Base-by-base conservation (phyloP, 495 filamentous ascomycete genomes). In the Trichoderma asperelloides region DNA sequence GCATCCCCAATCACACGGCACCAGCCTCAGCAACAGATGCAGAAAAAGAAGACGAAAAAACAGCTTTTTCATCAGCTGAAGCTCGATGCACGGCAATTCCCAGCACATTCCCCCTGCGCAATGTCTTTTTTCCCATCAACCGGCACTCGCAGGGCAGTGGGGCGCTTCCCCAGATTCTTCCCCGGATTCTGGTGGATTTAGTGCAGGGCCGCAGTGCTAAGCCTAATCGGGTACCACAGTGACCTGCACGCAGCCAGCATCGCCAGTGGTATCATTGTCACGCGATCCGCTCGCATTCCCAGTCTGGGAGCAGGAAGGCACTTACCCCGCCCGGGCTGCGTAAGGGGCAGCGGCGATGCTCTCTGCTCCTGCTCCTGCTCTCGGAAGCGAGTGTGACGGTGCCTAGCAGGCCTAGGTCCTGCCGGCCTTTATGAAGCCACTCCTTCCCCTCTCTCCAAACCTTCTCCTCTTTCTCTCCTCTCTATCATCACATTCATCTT, bases 241-340 rank as follows among this genome's bases (percentile, higher is more conserved):
- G 47, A 21, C 47, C 18, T 51, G 15, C 47, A 51, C 1, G 47
- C 18, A 37, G 33, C 47, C 18, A 23, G 47, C 47, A 51, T 51
- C 47, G 47, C 47, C 47, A 51, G 47, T 51, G 47, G 47, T 51
- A 51, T 51, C 47, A 51, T 51, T 51, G 47, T 51, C 47, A 51
- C 47, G 47, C 47, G 47, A 51, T 51, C 47, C 47, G 21, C 18
- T 51, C 47, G 18, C 47, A 51, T 51, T 51, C 47, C 47, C 47
- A 3, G 47, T 25, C 47, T n/a, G 47, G 47, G 47, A 51, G 47
- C 23, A 21, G 47, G 47, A n/a, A 51, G 47, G 3, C n/a, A n/a
- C 18, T 37, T 51, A 51, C 47, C 47, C 47, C 47, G 47, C 47
- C n/a, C 47, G 47, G n/a, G n/a, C 47, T 51, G 47, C 47, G 47